These are phyloP conservation scores for Pachysolen tannophilus DNA, from an alignment of 805 yeast genomes.

Conservation along the genomic window DNA sequence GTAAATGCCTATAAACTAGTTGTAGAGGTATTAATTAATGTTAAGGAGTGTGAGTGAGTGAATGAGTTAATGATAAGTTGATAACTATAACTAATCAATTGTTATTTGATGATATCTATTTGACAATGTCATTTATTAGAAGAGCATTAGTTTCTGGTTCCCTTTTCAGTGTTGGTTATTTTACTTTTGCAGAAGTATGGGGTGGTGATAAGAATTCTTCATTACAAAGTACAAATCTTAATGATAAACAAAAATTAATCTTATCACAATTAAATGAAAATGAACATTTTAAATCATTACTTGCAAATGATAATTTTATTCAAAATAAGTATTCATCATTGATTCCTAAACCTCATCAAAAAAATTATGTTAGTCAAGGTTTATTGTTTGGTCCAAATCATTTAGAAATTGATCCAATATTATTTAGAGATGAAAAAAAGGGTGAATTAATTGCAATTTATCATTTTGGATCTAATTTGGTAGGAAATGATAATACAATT, in stretches of 20 bases:
- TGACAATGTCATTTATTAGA: too few species aligned
- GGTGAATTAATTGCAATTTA: constrained; percentile 57
- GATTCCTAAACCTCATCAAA: constrained; percentile 51
- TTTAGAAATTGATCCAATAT: constrained; percentile 69
- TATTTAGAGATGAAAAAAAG: constrained; percentile 41
- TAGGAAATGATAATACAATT: constrained; percentile 64
- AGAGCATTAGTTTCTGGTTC: too few species aligned
- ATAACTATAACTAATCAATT: too few species aligned
- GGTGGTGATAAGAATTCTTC: background rate
- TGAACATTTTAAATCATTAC: background rate
- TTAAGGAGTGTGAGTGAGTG: too few species aligned
- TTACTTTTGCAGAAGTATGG: background rate
- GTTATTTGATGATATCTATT: too few species aligned
- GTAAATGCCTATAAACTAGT: too few species aligned
- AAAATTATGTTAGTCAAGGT: constrained; percentile 66
- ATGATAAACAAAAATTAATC: background rate
- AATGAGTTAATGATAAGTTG: too few species aligned
- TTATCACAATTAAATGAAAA: background rate
- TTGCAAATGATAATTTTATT: background rate
- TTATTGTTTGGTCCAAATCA: constrained; percentile 59
- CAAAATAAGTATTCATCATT: constrained; percentile 27
- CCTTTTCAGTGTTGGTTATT: too few species aligned
- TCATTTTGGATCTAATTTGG: constrained; percentile 59
- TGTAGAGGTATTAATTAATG: too few species aligned
- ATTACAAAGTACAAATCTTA: background rate